These are phyloP conservation scores for Plantago ovata DNA, from an alignment of 257 asterid species.

Conservation along the genomic window DNA sequence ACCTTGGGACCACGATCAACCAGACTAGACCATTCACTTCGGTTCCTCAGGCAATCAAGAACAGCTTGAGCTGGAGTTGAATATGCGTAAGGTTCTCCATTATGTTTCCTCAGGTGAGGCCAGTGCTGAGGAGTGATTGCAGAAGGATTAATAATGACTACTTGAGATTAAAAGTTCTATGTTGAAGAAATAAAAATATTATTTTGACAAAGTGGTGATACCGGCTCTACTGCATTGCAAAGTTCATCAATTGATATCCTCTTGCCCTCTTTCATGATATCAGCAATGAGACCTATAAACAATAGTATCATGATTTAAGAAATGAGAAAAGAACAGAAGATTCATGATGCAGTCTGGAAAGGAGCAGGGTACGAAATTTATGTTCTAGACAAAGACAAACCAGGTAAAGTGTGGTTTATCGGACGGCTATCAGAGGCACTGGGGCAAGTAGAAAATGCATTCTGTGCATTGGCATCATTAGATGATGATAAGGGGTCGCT, in stretches of 20 bases:
- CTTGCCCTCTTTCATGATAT: constrained; percentile 86
- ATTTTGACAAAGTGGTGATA: constrained; percentile 29
- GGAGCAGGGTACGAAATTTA: constrained; percentile 1
- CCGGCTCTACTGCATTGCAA: constrained; percentile 86
- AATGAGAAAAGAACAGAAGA: not conserved
- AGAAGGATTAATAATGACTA: not conserved
- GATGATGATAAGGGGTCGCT: constrained; percentile 54
- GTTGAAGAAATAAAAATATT: constrained; percentile 3
- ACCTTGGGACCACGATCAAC: constrained; percentile 99
- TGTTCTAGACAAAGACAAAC: constrained; percentile 33
- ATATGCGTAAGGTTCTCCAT: constrained; percentile 94
- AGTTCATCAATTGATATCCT: constrained; percentile 89
- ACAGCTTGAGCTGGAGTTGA: constrained; percentile 97
- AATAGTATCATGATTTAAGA: constrained; percentile 13
- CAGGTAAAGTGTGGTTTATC: constrained; percentile 74
- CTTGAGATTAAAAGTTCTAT: constrained; percentile 16
- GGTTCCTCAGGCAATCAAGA: constrained; percentile 91
- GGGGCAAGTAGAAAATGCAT: constrained; percentile 33
- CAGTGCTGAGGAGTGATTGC: constrained; percentile 56
- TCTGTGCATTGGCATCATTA: constrained; percentile 51
- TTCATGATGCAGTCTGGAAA: constrained; percentile 13
- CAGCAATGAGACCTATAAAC: constrained; percentile 82
- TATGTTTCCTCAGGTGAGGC: constrained; percentile 93
- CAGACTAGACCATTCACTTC: constrained; percentile 94
- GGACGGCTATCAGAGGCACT: constrained; percentile 51